Conservation (phyloP, 176 grass and related monocot species). For the Tillandsia leiboldiana region DNA sequence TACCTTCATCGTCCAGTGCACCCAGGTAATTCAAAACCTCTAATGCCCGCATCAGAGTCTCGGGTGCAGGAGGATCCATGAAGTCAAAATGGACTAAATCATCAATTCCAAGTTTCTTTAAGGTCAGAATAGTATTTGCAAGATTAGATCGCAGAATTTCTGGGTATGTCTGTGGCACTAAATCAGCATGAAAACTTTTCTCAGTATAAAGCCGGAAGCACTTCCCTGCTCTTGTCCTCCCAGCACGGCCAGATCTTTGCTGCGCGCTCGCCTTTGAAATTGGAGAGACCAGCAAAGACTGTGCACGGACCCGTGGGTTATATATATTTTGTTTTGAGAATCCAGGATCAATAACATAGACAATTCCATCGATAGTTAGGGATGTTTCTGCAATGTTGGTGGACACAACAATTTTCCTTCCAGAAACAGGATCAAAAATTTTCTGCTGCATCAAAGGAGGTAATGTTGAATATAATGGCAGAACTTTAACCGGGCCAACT, state of each 20-base stretch:
- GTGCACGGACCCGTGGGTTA: conserved; percentile 80
- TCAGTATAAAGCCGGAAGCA: conserved; percentile 93
- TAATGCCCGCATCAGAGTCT: conserved; percentile 85
- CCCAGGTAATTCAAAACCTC: conserved; percentile 92
- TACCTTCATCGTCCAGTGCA: conserved; percentile 85
- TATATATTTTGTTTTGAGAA: conserved; percentile 97
- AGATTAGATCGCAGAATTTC: conserved; percentile 94
- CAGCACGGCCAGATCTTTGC: conserved; percentile 89
- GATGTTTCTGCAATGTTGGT: conserved; percentile 97
- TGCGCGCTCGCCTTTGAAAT: conserved; percentile 98
- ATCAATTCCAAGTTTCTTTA: conserved; percentile 98
- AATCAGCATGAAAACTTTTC: conserved; percentile 89
- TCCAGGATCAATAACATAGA: conserved; percentile 95
- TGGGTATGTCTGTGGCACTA: conserved; percentile 91
- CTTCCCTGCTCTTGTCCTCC: conserved; percentile 92
- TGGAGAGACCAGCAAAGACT: conserved; percentile 86
- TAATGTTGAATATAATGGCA: conserved; percentile 85
- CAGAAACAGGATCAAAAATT: conserved; percentile 94
- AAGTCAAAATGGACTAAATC: conserved; percentile 99
- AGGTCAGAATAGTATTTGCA: conserved; percentile 82
- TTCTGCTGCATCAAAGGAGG: conserved; percentile 85
- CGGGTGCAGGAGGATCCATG: conserved; percentile 96
- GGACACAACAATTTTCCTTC: conserved; percentile 96
- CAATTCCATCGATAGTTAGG: conserved; percentile 90
- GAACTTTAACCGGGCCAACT: conserved; percentile 86